Percentiles rank a stretch among this genome's conserved stretches.
These are phyloP conservation scores for Diaporthe helianthi DNA, from an alignment of 2,329 filamentous ascomycete genomes.

Conservation along the genomic window DNA sequence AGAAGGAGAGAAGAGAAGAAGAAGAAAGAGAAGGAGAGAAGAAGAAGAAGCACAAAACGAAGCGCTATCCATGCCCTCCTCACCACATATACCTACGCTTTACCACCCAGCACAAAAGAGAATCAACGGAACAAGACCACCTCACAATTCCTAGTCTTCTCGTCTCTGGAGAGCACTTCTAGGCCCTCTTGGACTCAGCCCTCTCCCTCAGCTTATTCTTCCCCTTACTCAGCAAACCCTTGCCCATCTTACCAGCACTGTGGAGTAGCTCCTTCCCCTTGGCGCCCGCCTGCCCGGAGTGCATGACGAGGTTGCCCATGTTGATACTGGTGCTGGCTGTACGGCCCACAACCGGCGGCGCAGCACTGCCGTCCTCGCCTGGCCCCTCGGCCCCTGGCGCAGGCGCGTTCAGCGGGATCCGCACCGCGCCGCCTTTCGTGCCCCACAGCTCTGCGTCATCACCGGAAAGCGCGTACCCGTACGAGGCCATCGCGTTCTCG, in stretches of 20 bases:
- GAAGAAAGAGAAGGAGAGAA: neutral
- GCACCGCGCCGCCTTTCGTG: constrained; percentile 19
- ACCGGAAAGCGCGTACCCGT: constrained; percentile 36
- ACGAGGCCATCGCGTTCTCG: constrained; percentile 46
- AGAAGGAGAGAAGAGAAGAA: too few relatives aligned
- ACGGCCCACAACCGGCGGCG: neutral
- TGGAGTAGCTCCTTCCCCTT: constrained; percentile 91
- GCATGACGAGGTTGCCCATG: constrained; percentile 54
- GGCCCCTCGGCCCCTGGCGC: neutral
- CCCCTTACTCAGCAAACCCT: constrained; percentile 89
- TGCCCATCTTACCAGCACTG: constrained; percentile 85
- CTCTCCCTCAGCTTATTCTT: constrained; percentile 78
- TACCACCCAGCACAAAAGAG: neutral
- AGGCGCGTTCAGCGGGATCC: constrained; percentile 18
- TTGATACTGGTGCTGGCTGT: constrained; percentile 41
- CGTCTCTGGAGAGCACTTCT: too few relatives aligned
- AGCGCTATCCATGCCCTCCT: constrained; percentile 20
- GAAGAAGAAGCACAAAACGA: neutral
- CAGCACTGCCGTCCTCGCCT: constrained; percentile 16
- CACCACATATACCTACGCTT: neutral
- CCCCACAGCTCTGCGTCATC: constrained; percentile 28
- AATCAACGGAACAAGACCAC: neutral
- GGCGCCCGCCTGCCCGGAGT: constrained; percentile 72
- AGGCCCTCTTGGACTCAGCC: constrained; percentile 23
- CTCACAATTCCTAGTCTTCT: too few relatives aligned